A percentile compares a stretch with the other conserved stretches of the same genome.
These are phyloP conservation scores for Arachis hypogaea DNA, from an alignment of 306 rosid species.

Conservation along the genomic window DNA sequence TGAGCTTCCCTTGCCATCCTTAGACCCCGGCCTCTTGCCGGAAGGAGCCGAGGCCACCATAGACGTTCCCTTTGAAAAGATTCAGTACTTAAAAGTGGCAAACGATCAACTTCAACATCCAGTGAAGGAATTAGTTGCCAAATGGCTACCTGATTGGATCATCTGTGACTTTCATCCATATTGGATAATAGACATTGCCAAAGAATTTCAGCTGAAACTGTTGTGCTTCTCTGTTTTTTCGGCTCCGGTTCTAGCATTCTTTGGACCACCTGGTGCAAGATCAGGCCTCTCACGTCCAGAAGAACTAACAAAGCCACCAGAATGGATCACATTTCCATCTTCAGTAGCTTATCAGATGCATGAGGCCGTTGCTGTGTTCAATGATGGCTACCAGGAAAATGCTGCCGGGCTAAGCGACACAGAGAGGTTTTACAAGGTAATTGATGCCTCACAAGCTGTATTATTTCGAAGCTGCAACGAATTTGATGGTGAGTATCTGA, in stretches of 20 bases:
- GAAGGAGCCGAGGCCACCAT: constrained; percentile 33
- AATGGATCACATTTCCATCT: constrained; percentile 35
- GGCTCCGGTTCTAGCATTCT: not conserved
- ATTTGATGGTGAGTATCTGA: constrained; percentile 44
- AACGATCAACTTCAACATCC: constrained; percentile 20
- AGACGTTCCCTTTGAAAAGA: constrained; percentile 36
- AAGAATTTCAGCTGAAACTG: constrained; percentile 13
- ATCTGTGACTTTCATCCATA: constrained; percentile 24
- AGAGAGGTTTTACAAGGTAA: not conserved
- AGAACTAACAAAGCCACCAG: constrained; percentile 12
- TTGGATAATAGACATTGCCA: constrained; percentile 23
- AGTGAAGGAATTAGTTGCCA: constrained; percentile 3
- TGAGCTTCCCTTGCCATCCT: constrained; percentile 30
- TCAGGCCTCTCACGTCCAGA: not conserved
- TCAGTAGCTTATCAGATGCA: constrained; percentile 13
- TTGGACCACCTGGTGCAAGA: constrained; percentile 7
- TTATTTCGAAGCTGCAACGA: constrained; percentile 37
- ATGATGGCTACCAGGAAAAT: no score
- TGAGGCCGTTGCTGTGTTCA: not conserved
- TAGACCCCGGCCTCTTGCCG: constrained; percentile 29
- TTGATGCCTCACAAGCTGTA: constrained; percentile 28
- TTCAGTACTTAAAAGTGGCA: constrained; percentile 7
- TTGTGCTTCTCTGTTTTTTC: constrained; percentile 7
- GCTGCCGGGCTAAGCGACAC: no score
- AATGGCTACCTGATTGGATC: constrained; percentile 40